Conservation (phyloP, 2,329 filamentous ascomycete species). For the Aureobasidium sp. region DNA sequence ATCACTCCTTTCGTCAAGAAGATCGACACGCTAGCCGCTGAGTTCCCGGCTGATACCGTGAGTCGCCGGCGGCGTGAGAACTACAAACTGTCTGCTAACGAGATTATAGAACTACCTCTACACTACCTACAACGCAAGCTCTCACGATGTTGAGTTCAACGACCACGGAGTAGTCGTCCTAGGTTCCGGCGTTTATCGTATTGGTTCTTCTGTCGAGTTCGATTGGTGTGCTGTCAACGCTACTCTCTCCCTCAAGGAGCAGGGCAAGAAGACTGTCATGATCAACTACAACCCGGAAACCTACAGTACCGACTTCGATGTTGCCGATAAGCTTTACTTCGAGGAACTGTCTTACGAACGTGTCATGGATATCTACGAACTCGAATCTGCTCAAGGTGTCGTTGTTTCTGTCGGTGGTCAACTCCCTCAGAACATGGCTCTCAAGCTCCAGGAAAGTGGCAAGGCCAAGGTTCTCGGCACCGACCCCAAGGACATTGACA, state of each 20-base stretch:
- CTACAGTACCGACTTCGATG: conserved; percentile 75
- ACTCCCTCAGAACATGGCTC: conserved; percentile 93
- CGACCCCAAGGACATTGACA: conserved; percentile 89
- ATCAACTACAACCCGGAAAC: conserved; percentile 69
- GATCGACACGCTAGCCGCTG: conserved; percentile 90
- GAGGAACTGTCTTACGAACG: conserved; percentile 95
- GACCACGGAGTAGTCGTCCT: conserved; percentile 86
- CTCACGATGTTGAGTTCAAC: conserved; percentile 88
- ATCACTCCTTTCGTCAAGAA: conserved; percentile 96
- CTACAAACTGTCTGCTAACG: neutral
- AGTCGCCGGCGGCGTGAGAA: neutral
- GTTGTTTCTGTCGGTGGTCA: conserved; percentile 96
- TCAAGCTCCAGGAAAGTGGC: conserved; percentile 85
- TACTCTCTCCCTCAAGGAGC: conserved; percentile 70
- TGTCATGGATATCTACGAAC: conserved; percentile 98
- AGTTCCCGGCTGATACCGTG: conserved; percentile 80
- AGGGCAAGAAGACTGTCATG: conserved; percentile 97
- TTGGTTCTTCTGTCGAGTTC: conserved; percentile 95
- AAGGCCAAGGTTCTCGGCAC: conserved; percentile 89
- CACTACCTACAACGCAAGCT: conserved; percentile 92
- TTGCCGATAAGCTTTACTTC: conserved; percentile 88
- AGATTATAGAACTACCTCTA: neutral
- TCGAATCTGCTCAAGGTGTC: conserved; percentile 76
- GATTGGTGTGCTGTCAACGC: conserved; percentile 97
- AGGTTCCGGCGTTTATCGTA: conserved; percentile 93